Evolutionary conservation across 164 flowering plant genomes (phyloP).

Genomic region (Berberis vulgaris): DNA sequence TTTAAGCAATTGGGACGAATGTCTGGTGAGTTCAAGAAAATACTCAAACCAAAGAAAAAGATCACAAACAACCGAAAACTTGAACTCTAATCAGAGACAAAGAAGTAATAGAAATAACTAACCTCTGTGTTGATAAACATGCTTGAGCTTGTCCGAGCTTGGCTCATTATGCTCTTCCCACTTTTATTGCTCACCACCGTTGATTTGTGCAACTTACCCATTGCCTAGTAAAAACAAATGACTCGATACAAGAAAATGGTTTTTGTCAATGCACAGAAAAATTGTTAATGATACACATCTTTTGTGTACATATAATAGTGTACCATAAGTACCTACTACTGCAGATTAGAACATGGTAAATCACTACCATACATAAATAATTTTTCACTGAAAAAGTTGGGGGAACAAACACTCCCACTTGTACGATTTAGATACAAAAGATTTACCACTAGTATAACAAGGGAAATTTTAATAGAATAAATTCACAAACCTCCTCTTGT

Average conservation of each 20-base stretch:
- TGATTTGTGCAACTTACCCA: slow-evolving; percentile 66
- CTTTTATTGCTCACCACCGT: slow-evolving; percentile 91
- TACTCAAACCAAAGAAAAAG: background rate
- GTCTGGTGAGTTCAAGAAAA: background rate
- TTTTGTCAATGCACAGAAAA: background rate
- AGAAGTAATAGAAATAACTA: background rate
- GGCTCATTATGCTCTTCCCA: slow-evolving; percentile 71
- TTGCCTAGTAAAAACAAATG: slow-evolving; percentile 38
- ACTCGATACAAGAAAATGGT: too few species aligned
- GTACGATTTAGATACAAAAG: too few species aligned
- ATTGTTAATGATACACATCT: slow-evolving; percentile 1
- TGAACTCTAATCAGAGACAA: background rate
- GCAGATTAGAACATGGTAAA: too few species aligned
- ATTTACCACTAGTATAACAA: too few species aligned
- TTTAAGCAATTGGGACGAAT: too few species aligned
- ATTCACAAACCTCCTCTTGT: too few species aligned
- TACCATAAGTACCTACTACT: too few species aligned
- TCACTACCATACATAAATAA: too few species aligned
- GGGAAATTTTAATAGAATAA: too few species aligned
- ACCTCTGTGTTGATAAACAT: slow-evolving; percentile 51
- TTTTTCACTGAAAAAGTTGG: too few species aligned
- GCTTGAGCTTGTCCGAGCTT: slow-evolving; percentile 90
- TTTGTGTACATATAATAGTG: background rate
- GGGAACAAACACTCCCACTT: too few species aligned
- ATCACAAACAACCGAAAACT: too few species aligned